These are phyloP conservation scores for Lentinula guzmanii DNA, from an alignment of 768 basidiomycete species.

Conservation along the genomic window DNA sequence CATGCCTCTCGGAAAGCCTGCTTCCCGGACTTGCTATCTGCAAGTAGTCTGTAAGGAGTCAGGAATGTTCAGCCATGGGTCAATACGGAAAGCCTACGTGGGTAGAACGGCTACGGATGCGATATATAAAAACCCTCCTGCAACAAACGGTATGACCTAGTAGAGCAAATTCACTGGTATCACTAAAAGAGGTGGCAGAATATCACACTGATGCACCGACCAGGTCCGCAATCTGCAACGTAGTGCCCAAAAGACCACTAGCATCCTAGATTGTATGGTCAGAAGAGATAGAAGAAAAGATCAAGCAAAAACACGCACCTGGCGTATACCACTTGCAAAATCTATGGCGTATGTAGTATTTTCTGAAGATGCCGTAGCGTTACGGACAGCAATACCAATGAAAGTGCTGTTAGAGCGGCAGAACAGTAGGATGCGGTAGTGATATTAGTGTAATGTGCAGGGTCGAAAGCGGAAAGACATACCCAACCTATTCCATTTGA, in stretches of 20 bases:
- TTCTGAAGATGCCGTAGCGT: conserved; percentile 49
- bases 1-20: conserved; percentile 89
- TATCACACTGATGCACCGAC: conserved; percentile 36
- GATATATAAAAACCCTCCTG: conserved; percentile 90
- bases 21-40: conserved; percentile 80
- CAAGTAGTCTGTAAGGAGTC: conserved; percentile 52
- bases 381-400: conserved; percentile 83
- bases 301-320: conserved; percentile 17
- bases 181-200: conserved; percentile 5
- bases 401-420: conserved; percentile 52
- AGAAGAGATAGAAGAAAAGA: background rate
- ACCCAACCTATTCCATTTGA: conserved; percentile 24
- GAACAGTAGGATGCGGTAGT: background rate
- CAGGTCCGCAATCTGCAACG: conserved; percentile 71
- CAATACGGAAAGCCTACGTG: conserved; percentile 41
- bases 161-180: background rate
- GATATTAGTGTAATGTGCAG: background rate
- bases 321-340: conserved; percentile 73
- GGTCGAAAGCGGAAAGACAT: conserved; percentile 6
- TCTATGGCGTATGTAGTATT: conserved; percentile 37
- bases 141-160: conserved; percentile 85
- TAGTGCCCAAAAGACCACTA: conserved; percentile 78
- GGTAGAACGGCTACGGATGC: conserved; percentile 89
- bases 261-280: conserved; percentile 32
- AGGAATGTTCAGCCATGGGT: conserved; percentile 3